These are phyloP conservation scores for Bassia scoparia DNA, from an alignment of 148 eudicot species.

Conservation along the genomic window DNA sequence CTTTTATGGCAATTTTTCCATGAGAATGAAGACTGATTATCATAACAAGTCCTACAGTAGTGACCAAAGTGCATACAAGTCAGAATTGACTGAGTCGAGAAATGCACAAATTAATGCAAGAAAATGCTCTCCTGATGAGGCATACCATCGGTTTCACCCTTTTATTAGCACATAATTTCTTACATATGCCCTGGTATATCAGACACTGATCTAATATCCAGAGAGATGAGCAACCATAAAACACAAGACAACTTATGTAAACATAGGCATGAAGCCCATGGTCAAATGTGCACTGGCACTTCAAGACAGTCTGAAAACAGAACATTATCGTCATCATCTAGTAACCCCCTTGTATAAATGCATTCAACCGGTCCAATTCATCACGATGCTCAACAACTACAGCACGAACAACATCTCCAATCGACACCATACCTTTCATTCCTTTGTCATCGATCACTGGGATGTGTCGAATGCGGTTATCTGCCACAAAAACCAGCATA, in stretches of 20 bases:
- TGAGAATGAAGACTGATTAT: too few relatives aligned
- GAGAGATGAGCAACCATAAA: not conserved
- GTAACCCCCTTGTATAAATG: conserved; percentile 93
- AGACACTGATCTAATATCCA: conserved; percentile 1
- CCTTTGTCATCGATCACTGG: conserved; percentile 65
- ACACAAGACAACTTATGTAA: conserved; percentile 18
- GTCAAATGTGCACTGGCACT: conserved; percentile 13
- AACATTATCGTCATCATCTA: conserved; percentile 56
- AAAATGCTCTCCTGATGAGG: conserved; percentile 6
- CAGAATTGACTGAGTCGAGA: too few relatives aligned
- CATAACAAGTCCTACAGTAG: too few relatives aligned
- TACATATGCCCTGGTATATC: conserved; percentile 11
- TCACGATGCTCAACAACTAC: conserved; percentile 90
- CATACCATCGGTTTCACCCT: conserved; percentile 21
- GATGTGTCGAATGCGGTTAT: conserved; percentile 96
- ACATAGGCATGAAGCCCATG: conserved; percentile 24
- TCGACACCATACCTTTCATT: conserved; percentile 98
- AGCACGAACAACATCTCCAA: conserved; percentile 99
- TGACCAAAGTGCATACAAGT: too few relatives aligned
- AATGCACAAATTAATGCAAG: not conserved
- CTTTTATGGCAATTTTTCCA: too few relatives aligned
- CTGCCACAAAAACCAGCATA: conserved; percentile 36
- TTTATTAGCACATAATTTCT: conserved; percentile 29
- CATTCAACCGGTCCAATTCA: conserved; percentile 87
- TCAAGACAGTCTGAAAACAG: not conserved